A percentile compares a stretch with the other conserved stretches of the same genome.
phyloP scores from a whole-genome alignment of 225 moss, liverwort and hornwort species.

The Marchantia paleacea region DNA sequence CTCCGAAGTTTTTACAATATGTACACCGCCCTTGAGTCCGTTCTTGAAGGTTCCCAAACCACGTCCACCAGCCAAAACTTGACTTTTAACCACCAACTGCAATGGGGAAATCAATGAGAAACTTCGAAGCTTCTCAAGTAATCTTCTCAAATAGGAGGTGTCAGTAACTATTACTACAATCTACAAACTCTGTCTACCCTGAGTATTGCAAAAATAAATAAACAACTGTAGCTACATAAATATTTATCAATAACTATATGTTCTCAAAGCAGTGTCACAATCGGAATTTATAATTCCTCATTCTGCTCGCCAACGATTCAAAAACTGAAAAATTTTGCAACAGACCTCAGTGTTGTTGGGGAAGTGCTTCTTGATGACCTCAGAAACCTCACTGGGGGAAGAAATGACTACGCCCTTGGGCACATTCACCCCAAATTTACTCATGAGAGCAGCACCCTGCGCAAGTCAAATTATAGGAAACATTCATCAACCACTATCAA shows the following conservation, averaged over 20 bases:
- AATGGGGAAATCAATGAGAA: neutral
- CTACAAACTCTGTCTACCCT: neutral
- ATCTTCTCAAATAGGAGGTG: neutral
- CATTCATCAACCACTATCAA: neutral
- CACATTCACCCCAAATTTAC: slow-evolving; percentile 87
- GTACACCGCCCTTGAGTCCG: slow-evolving; percentile 91
- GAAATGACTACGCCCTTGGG: slow-evolving; percentile 84
- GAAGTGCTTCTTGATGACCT: slow-evolving; percentile 56
- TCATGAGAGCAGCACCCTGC: slow-evolving; percentile 72
- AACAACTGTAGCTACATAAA: too few relatives aligned
- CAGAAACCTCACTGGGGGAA: slow-evolving; percentile 50
- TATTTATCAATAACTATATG: too few relatives aligned
- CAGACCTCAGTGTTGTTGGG: slow-evolving; percentile 60
- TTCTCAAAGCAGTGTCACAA: neutral
- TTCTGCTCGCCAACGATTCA: neutral
- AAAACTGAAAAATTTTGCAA: neutral
- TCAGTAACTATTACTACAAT: neutral
- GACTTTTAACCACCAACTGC: slow-evolving; percentile 94
- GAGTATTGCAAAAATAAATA: too few relatives aligned
- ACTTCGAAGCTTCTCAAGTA: neutral
- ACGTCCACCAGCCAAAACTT: slow-evolving; percentile 92
- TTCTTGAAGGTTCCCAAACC: slow-evolving; percentile 95
- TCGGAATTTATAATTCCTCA: neutral
- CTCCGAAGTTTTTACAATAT: slow-evolving; percentile 72
- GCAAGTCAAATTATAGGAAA: neutral